Evolutionary conservation across 305 asterid species (phyloP).

Genomic region (Coffea humblotiana): DNA sequence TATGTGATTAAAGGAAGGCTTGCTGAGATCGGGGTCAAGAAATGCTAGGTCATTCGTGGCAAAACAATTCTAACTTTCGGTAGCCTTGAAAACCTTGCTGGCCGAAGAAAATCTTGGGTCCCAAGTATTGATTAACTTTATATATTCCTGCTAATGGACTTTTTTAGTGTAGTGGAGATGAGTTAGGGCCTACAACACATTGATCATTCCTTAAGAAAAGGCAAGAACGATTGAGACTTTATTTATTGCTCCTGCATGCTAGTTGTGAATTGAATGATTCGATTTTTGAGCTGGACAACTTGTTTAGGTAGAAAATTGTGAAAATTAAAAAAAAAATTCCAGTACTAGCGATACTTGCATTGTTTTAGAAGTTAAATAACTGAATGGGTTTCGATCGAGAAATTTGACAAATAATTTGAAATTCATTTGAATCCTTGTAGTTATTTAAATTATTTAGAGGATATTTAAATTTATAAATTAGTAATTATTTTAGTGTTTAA

Average conservation of each 20-base stretch:
- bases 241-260: too few relatives aligned
- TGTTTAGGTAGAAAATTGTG: neutral
- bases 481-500: too few relatives aligned
- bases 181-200: constrained; percentile 5
- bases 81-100: neutral
- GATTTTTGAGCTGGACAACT: neutral
- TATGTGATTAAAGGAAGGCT: neutral
- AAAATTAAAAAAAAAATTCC: too few relatives aligned
- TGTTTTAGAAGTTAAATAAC: neutral
- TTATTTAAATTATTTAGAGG: too few relatives aligned
- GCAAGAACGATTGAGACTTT: too few relatives aligned
- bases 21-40: neutral
- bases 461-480: too few relatives aligned
- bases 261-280: neutral
- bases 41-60: neutral
- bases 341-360: neutral
- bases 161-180: constrained; percentile 12
- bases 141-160: neutral
- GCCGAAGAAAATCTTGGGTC: constrained; percentile 20
- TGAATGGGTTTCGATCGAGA: too few relatives aligned
- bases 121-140: constrained; percentile 7
- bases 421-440: too few relatives aligned
- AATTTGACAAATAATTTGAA: too few relatives aligned
- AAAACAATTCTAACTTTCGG: constrained; percentile 16
- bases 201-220: constrained; percentile 9